Percentiles rank a stretch among this genome's conserved stretches.
phyloP scores from a whole-genome alignment of 805 yeast genomes.

The Hanseniaspora occidentalis region DNA sequence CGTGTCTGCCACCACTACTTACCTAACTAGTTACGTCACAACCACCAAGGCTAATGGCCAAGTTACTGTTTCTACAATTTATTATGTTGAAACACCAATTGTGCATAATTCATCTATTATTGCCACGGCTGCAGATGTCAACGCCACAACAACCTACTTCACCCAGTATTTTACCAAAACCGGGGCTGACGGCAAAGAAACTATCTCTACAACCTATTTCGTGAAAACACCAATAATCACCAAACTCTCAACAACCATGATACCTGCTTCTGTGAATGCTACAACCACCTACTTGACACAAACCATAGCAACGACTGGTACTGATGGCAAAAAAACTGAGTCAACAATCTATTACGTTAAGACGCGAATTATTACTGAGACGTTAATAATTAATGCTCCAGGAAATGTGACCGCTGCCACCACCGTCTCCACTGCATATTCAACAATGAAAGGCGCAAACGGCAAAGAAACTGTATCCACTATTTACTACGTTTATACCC shows the following conservation, averaged over 20 bases:
- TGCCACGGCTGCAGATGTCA: slow-evolving; percentile 1
- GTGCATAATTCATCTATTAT: slow-evolving; percentile 6
- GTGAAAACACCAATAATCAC: slow-evolving; percentile 5
- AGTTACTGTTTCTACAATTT: slow-evolving; percentile 7
- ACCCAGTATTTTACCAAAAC: slow-evolving; percentile 5
- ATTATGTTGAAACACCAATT: slow-evolving; percentile 11
- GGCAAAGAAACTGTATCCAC: slow-evolving; percentile 7
- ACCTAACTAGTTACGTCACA: slow-evolving; percentile 6
- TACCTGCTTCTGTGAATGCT: not conserved
- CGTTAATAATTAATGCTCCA: not conserved
- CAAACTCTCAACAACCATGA: not conserved
- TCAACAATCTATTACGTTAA: slow-evolving; percentile 8
- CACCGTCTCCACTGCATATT: slow-evolving; percentile 7
- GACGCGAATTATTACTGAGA: slow-evolving; percentile 5
- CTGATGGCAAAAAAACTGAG: slow-evolving; percentile 7
- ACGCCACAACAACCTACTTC: slow-evolving; percentile 4
- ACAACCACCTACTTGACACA: slow-evolving; percentile 6
- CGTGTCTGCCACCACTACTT: slow-evolving; percentile 8
- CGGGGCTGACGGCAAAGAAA: slow-evolving; percentile 7
- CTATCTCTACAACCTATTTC: slow-evolving; percentile 7
- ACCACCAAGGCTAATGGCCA: slow-evolving; percentile 8
- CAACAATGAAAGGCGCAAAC: slow-evolving; percentile 8
- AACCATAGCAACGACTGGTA: slow-evolving; percentile 5
- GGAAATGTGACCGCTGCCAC: not conserved
- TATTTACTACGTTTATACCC: slow-evolving; percentile 8